These are phyloP conservation scores for Aleurites moluccanus DNA, from an alignment of 441 rosid species.

Conservation along the genomic window DNA sequence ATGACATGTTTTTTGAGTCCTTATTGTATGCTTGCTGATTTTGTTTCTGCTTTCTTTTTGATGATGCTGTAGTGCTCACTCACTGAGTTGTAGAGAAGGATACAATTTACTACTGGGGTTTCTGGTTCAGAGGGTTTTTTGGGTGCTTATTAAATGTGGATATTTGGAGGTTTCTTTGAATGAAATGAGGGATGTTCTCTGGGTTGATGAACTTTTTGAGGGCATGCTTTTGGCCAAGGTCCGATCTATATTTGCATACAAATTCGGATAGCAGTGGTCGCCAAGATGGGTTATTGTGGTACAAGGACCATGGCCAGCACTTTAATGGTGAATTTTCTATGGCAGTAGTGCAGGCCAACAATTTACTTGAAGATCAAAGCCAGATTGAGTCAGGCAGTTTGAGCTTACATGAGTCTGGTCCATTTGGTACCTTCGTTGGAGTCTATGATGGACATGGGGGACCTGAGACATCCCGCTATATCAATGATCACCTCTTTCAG, in stretches of 20 bases:
- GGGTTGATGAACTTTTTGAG: slow-evolving; percentile 76
- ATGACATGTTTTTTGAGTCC: not conserved
- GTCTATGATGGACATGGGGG: slow-evolving; percentile 98
- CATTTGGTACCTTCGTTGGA: slow-evolving; percentile 88
- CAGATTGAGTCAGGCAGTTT: slow-evolving; percentile 90
- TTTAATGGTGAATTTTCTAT: slow-evolving; percentile 87
- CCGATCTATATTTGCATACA: slow-evolving; percentile 57
- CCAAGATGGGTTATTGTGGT: slow-evolving; percentile 91
- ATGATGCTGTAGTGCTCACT: slow-evolving; percentile 16
- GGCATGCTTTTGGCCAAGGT: slow-evolving; percentile 92
- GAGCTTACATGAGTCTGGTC: slow-evolving; percentile 63
- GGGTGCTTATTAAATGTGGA: slow-evolving; percentile 39
- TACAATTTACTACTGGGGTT: slow-evolving; percentile 8
- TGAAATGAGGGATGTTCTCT: slow-evolving; percentile 99
- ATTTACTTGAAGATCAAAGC: slow-evolving; percentile 95
- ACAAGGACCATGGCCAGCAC: slow-evolving; percentile 84
- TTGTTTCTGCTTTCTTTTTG: slow-evolving; percentile 13
- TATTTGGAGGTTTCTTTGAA: slow-evolving; percentile 50
- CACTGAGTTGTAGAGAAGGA: slow-evolving; percentile 25
- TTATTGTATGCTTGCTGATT: slow-evolving; percentile 1
- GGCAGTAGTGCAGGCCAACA: slow-evolving; percentile 98
- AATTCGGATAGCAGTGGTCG: slow-evolving; percentile 69
- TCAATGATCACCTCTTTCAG: slow-evolving; percentile 77
- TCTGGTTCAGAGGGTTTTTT: slow-evolving; percentile 18
- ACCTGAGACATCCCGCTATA: slow-evolving; percentile 80